Conservation (phyloP, 352 stramenopile species). For the Pythium coloratum region DNA sequence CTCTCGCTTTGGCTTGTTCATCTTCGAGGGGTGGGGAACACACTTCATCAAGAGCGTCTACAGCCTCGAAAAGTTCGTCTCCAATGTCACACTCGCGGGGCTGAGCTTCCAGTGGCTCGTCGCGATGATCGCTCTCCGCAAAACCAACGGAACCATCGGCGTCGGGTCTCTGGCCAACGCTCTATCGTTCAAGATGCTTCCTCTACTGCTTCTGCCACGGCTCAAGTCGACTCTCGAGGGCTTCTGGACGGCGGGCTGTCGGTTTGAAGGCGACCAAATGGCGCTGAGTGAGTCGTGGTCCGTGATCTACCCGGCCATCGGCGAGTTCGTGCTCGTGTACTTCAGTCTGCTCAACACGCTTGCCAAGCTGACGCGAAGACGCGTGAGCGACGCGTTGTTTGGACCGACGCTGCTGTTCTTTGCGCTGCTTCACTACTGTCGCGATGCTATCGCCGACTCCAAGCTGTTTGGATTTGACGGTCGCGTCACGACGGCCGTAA, state of each 20-base stretch:
- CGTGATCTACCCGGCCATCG: slow-evolving; percentile 32
- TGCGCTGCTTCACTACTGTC: slow-evolving; percentile 30
- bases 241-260: slow-evolving; percentile 31
- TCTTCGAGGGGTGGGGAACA: background rate
- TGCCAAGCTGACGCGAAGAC: slow-evolving; percentile 27
- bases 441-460: slow-evolving; percentile 21
- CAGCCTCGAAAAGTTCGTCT: slow-evolving; percentile 8
- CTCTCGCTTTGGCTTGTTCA: background rate
- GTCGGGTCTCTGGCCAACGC: slow-evolving; percentile 22
- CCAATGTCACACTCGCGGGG: slow-evolving; percentile 22
- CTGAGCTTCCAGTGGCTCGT: slow-evolving; percentile 35
- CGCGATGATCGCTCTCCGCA: background rate
- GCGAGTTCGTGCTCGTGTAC: slow-evolving; percentile 25
- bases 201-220: slow-evolving; percentile 21
- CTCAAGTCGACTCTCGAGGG: slow-evolving; percentile 19
- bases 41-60: background rate
- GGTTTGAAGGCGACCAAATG: slow-evolving; percentile 37
- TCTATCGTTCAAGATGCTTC: slow-evolving; percentile 20
- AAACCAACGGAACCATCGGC: slow-evolving; percentile 7
- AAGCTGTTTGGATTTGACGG: slow-evolving; percentile 24
- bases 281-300: slow-evolving; percentile 36
- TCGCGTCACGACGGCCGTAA: slow-evolving; percentile 25
- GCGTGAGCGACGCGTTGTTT: slow-evolving; percentile 33
- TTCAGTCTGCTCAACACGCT: slow-evolving; percentile 40
- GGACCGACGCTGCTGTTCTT: slow-evolving; percentile 32